These are phyloP conservation scores for Sicyos edulis DNA, from an alignment of 306 rosid genomes.

Conservation along the genomic window DNA sequence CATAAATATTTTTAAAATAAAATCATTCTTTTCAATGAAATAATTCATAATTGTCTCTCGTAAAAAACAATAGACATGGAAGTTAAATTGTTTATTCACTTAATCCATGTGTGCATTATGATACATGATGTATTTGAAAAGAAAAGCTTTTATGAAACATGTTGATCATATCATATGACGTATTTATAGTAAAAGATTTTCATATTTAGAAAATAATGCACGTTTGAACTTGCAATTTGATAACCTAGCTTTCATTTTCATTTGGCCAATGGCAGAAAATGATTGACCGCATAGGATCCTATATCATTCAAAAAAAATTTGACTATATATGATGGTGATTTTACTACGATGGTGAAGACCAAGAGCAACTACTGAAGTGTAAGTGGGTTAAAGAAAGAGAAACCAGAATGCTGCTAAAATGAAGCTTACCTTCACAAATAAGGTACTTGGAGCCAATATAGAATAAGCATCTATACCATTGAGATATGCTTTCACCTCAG, in stretches of 20 bases:
- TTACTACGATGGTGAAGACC: too few relatives aligned
- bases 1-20: too few relatives aligned
- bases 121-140: neutral
- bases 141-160: too few relatives aligned
- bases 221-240: too few relatives aligned
- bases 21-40: neutral
- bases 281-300: neutral
- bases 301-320: neutral
- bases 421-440: slow-evolving; percentile 65
- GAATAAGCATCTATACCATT: slow-evolving; percentile 69
- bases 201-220: too few relatives aligned
- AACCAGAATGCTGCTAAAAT: neutral
- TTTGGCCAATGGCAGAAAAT: neutral
- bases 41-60: neutral
- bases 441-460: slow-evolving; percentile 69
- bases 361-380: too few relatives aligned
- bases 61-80: neutral
- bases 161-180: too few relatives aligned
- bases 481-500: slow-evolving; percentile 89
- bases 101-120: neutral
- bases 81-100: neutral
- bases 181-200: too few relatives aligned
- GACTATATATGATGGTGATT: neutral
- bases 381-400: neutral
- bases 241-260: neutral